A percentile compares a stretch with the other conserved stretches of the same genome.
Conservation (phyloP, 2,329 filamentous ascomycete genomes). For the Neonectria punicea region DNA sequence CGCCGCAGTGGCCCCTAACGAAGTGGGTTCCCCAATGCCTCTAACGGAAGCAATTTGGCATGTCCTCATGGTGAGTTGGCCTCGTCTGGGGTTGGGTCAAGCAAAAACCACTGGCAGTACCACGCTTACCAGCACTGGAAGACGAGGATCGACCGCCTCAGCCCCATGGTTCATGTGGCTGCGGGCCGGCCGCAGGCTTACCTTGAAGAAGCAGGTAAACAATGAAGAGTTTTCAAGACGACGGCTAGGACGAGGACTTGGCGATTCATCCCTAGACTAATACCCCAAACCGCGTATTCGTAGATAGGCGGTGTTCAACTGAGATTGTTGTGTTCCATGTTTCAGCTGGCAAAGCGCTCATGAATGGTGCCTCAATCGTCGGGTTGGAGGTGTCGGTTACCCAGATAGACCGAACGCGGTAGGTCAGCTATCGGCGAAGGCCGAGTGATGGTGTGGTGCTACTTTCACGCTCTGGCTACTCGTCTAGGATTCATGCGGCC, state of each 20-base stretch:
- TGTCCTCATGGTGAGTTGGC: conserved; percentile 26
- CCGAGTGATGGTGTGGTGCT: conserved; percentile 18
- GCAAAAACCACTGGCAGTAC: conserved; percentile 10
- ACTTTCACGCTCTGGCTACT: conserved; percentile 7
- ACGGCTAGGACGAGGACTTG: neutral
- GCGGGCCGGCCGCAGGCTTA: neutral
- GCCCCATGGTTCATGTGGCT: neutral
- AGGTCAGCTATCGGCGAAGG: conserved; percentile 20
- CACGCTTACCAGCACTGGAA: conserved; percentile 17
- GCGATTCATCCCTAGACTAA: neutral
- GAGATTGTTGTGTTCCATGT: neutral
- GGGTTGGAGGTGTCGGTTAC: neutral
- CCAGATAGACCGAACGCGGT: neutral
- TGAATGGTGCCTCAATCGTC: neutral
- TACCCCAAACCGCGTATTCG: neutral
- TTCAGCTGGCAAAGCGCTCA: conserved; percentile 4
- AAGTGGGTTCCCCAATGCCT: conserved; percentile 21
- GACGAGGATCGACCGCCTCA: conserved; percentile 13
- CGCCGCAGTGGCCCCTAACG: conserved; percentile 1
- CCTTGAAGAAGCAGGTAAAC: neutral
- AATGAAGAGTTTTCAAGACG: conserved; percentile 15
- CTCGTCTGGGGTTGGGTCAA: conserved; percentile 30
- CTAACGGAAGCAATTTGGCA: conserved; percentile 12
- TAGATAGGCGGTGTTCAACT: conserved; percentile 1
- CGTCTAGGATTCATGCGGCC: conserved; percentile 5